Evolutionary conservation across 257 asterid genomes (phyloP).

Genomic region (Cynanchum wilfordii): DNA sequence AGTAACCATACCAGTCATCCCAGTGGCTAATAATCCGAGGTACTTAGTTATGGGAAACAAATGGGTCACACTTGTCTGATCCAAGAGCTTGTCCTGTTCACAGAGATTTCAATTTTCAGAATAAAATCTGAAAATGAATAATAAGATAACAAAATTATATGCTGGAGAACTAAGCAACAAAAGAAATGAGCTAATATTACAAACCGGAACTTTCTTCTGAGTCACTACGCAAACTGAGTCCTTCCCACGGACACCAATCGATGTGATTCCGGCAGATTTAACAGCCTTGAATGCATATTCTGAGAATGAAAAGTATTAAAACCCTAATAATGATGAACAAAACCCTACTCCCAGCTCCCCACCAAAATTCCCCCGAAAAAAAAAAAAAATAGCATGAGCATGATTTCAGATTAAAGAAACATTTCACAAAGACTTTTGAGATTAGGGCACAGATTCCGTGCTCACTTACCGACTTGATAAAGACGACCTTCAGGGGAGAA

Average conservation of each 20-base stretch:
- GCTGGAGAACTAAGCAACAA: neutral
- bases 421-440: neutral
- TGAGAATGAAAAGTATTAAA: slow-evolving; percentile 14
- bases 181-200: slow-evolving; percentile 13
- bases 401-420: neutral
- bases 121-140: neutral
- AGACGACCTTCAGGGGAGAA: slow-evolving; percentile 99
- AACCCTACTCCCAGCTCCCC: neutral
- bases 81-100: slow-evolving; percentile 94
- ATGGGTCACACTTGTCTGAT: slow-evolving; percentile 91
- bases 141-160: neutral
- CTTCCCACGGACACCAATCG: slow-evolving; percentile 92
- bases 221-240: slow-evolving; percentile 98
- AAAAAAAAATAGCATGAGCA: neutral
- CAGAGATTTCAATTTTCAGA: slow-evolving; percentile 14
- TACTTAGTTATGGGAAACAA: slow-evolving; percentile 76
- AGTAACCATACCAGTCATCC: slow-evolving; percentile 67
- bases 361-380: neutral
- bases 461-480: slow-evolving; percentile 91
- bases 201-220: slow-evolving; percentile 98
- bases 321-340: slow-evolving; percentile 5
- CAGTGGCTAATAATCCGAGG: slow-evolving; percentile 90
- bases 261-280: slow-evolving; percentile 87
- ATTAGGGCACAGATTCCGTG: slow-evolving; percentile 1
- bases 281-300: slow-evolving; percentile 72